A percentile compares a stretch with the other conserved stretches of the same genome.
These are phyloP conservation scores for Lunularia cruciata DNA, from an alignment of 225 moss, liverwort and hornwort species.

Conservation along the genomic window DNA sequence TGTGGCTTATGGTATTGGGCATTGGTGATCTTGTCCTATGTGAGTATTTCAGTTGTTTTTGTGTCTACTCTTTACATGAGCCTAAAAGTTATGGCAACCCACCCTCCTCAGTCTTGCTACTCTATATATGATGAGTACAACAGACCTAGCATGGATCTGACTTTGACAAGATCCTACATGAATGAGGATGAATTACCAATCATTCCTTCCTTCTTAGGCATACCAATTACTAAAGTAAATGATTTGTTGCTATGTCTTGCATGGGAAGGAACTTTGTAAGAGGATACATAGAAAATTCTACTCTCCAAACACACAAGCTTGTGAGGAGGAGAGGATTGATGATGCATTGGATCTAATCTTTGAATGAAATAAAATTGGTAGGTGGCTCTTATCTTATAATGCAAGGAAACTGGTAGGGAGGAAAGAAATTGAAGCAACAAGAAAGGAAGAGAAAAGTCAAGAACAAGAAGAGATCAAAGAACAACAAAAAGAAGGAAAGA, in stretches of 20 bases:
- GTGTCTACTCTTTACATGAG: constrained; percentile 60
- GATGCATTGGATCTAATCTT: too few relatives aligned
- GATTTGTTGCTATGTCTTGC: constrained; percentile 48
- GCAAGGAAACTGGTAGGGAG: too few relatives aligned
- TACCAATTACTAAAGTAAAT: constrained; percentile 67
- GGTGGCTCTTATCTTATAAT: too few relatives aligned
- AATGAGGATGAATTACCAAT: constrained; percentile 40
- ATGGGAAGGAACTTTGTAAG: too few relatives aligned
- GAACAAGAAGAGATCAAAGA: too few relatives aligned
- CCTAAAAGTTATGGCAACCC: constrained; percentile 64
- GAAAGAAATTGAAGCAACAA: too few relatives aligned
- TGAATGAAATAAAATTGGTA: too few relatives aligned
- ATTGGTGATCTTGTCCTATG: constrained; percentile 75
- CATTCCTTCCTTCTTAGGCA: constrained; percentile 63
- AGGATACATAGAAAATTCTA: too few relatives aligned
- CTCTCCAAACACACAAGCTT: too few relatives aligned
- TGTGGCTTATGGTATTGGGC: constrained; percentile 89
- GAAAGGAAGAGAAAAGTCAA: too few relatives aligned
- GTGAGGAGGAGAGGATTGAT: too few relatives aligned
- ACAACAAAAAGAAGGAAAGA: too few relatives aligned
- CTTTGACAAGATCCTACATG: not conserved
- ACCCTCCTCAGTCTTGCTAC: constrained; percentile 53
- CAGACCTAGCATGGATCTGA: constrained; percentile 30
- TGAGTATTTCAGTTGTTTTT: constrained; percentile 55
- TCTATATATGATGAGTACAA: constrained; percentile 63